Evolutionary conservation across 2,329 filamentous ascomycete species (phyloP).

Genomic region (Colletotrichum sp.): DNA sequence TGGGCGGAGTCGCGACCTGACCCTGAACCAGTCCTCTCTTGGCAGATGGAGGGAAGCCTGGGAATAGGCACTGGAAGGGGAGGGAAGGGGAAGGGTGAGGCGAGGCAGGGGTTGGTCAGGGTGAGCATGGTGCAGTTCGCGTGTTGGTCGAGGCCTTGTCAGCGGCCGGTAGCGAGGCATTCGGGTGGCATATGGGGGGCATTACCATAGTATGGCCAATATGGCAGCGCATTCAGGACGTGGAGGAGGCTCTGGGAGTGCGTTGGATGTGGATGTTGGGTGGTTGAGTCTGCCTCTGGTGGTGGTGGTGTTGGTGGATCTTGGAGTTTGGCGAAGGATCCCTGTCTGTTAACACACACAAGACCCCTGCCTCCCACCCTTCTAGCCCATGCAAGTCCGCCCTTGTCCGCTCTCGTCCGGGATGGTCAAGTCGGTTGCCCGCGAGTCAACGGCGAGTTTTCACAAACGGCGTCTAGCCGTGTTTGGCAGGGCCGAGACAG

Average conservation of each 20-base stretch:
- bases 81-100: not conserved
- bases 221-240: not conserved
- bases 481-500: conserved; percentile 14
- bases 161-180: conserved; percentile 1
- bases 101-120: not conserved
- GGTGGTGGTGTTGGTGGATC: not conserved
- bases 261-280: not conserved
- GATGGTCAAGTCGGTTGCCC: not conserved
- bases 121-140: not conserved
- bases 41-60: conserved; percentile 1
- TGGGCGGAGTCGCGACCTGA: conserved; percentile 13
- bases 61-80: not conserved
- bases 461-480: conserved; percentile 17
- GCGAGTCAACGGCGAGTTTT: not conserved
- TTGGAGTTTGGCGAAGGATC: not conserved
- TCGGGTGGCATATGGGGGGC: not conserved
- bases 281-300: not conserved
- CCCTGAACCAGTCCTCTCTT: conserved; percentile 10
- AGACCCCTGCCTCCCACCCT: not conserved
- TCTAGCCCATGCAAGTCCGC: not conserved
- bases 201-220: not conserved
- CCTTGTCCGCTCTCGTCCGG: not conserved
- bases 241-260: not conserved
- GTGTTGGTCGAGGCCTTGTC: conserved; percentile 9
- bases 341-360: not conserved